These are phyloP conservation scores for Herpetospermum pedunculosum DNA, from an alignment of 306 rosid species.

Conservation along the genomic window DNA sequence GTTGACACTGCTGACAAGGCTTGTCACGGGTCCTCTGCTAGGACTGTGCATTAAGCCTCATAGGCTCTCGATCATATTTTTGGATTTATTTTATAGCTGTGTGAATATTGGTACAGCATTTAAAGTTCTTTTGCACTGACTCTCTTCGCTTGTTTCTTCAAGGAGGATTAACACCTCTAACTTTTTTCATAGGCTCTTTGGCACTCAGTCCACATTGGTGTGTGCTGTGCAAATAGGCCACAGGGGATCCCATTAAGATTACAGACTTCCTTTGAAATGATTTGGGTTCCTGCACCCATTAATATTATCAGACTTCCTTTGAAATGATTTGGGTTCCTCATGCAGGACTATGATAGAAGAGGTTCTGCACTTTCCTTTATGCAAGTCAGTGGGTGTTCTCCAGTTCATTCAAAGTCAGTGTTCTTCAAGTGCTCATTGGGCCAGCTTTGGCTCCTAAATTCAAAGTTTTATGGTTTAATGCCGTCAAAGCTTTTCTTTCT, in stretches of 20 bases:
- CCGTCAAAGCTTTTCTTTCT: no score
- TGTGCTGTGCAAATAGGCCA: neutral
- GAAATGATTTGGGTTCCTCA: neutral
- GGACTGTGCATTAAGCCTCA: neutral
- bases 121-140: neutral
- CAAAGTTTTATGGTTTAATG: no score
- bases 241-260: neutral
- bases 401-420: no score
- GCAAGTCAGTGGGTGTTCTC: no score
- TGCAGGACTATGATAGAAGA: neutral
- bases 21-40: no score
- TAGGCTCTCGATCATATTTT: neutral
- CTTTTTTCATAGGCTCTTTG: neutral
- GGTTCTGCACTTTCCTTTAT: neutral
- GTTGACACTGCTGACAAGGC: no score
- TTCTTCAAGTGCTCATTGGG: no score
- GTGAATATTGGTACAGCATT: neutral
- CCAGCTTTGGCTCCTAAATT: no score
- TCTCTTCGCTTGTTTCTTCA: neutral
- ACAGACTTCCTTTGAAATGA: neutral
- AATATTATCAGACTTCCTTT: neutral
- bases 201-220: neutral
- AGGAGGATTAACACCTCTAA: neutral
- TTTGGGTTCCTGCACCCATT: neutral
- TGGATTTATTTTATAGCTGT: neutral